phyloP scores from a whole-genome alignment of 352 stramenopile genomes.

The Pythium phragmitis region DNA sequence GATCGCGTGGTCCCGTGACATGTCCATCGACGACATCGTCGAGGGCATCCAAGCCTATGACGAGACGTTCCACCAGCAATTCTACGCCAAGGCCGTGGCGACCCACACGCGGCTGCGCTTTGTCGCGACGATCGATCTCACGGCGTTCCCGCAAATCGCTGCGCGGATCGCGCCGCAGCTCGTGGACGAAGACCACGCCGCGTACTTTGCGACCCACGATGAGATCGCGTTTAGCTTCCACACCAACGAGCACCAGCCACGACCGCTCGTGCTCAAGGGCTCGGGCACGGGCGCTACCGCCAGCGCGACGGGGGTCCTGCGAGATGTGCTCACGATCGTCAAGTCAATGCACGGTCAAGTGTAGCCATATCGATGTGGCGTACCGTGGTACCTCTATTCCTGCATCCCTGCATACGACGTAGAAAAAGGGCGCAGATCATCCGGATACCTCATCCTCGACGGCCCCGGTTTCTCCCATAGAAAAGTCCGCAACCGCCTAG shows the following conservation, averaged over 20 bases:
- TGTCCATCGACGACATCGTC: conserved; percentile 48
- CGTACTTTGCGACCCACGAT: conserved; percentile 60
- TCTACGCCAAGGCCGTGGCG: conserved; percentile 40
- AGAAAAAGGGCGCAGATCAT: conserved; percentile 7
- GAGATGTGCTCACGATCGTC: conserved; percentile 75
- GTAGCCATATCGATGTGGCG: conserved; percentile 6
- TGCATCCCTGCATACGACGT: conserved; percentile 9
- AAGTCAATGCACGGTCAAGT: conserved; percentile 53
- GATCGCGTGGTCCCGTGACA: conserved; percentile 48
- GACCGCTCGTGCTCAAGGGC: conserved; percentile 67
- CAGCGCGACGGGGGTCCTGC: conserved; percentile 69
- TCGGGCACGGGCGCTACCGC: conserved; percentile 57
- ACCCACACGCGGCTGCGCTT: conserved; percentile 61
- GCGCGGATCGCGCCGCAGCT: conserved; percentile 53
- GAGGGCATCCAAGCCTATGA: conserved; percentile 54
- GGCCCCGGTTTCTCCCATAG: conserved; percentile 1
- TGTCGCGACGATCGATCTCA: conserved; percentile 65
- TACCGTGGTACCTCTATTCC: conserved; percentile 5
- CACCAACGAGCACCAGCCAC: conserved; percentile 70
- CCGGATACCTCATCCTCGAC: conserved; percentile 9
- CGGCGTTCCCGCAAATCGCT: conserved; percentile 44
- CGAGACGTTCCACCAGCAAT: conserved; percentile 52
- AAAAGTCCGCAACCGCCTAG: conserved; percentile 3
- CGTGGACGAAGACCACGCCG: conserved; percentile 60
- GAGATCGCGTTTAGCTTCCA: conserved; percentile 74